Evolutionary conservation across 495 filamentous ascomycete species (phyloP).

Genomic region (Aspergillus incahuasiensis): DNA sequence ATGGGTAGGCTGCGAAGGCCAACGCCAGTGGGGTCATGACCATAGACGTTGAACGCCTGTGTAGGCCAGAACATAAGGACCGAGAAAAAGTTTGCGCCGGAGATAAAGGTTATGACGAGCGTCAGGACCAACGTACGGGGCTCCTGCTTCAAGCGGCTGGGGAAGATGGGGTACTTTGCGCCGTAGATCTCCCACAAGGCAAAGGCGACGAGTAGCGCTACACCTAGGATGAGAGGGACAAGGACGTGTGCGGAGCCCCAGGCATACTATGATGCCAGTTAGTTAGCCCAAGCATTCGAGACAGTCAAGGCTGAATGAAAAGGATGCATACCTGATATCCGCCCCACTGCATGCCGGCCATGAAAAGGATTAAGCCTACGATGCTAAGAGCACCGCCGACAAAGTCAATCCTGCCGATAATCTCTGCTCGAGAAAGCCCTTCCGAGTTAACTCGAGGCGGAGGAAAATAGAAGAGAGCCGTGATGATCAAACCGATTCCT

Average conservation of each 20-base stretch:
- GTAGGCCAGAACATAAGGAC: slow-evolving; percentile 72
- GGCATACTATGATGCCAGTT: slow-evolving; percentile 38
- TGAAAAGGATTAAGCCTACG: slow-evolving; percentile 57
- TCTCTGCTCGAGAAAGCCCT: slow-evolving; percentile 43
- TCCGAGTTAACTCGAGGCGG: slow-evolving; percentile 54
- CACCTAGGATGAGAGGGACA: slow-evolving; percentile 54
- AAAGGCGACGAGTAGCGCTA: slow-evolving; percentile 50
- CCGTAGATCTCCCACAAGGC: slow-evolving; percentile 57
- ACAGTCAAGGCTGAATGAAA: not conserved
- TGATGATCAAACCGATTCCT: slow-evolving; percentile 56
- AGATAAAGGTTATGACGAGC: slow-evolving; percentile 68
- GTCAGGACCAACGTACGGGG: slow-evolving; percentile 60
- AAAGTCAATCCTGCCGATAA: slow-evolving; percentile 58
- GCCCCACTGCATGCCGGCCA: slow-evolving; percentile 65
- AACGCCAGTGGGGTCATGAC: slow-evolving; percentile 62
- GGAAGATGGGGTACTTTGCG: slow-evolving; percentile 63
- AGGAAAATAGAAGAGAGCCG: slow-evolving; percentile 61
- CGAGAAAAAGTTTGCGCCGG: slow-evolving; percentile 71
- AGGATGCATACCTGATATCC: slow-evolving; percentile 55
- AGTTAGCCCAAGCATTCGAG: not conserved
- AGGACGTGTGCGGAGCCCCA: slow-evolving; percentile 58
- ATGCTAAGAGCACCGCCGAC: slow-evolving; percentile 66
- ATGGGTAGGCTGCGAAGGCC: slow-evolving; percentile 64
- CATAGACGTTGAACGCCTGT: slow-evolving; percentile 70
- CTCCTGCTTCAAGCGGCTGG: slow-evolving; percentile 55